phyloP scores from a whole-genome alignment of 1,284 basidiomycete genomes.

The Gomphus bonarii region DNA sequence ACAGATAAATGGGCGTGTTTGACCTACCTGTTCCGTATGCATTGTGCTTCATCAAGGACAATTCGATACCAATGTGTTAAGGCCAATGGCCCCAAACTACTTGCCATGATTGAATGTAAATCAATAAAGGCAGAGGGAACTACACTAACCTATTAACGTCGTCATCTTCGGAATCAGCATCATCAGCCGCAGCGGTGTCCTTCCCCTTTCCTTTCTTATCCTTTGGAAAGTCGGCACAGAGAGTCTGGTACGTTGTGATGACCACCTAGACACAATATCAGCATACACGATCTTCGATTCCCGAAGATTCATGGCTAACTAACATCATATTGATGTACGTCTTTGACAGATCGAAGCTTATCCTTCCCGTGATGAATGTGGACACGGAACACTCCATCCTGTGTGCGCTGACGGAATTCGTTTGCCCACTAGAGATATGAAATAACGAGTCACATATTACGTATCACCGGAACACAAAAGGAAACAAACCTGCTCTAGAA shows the following conservation, averaged over 20 bases:
- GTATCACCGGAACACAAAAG: not conserved
- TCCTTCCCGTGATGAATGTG: slow-evolving; percentile 59
- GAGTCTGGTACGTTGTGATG: slow-evolving; percentile 59
- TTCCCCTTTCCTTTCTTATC: slow-evolving; percentile 33
- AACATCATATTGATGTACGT: slow-evolving; percentile 47
- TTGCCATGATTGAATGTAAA: not conserved
- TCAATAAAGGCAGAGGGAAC: not conserved
- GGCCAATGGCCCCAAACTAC: slow-evolving; percentile 41
- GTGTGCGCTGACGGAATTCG: slow-evolving; percentile 53
- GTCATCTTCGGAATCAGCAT: slow-evolving; percentile 12
- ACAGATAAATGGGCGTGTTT: not conserved
- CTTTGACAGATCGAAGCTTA: slow-evolving; percentile 39
- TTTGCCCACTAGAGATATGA: slow-evolving; percentile 47
- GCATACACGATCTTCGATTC: slow-evolving; percentile 5
- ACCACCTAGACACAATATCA: slow-evolving; percentile 32
- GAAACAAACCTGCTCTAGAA: slow-evolving; percentile 50
- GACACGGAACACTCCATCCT: slow-evolving; percentile 43
- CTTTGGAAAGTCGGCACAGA: slow-evolving; percentile 42
- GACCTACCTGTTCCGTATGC: slow-evolving; percentile 51
- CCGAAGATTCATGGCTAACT: slow-evolving; percentile 13
- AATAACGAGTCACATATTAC: not conserved
- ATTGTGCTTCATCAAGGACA: slow-evolving; percentile 61
- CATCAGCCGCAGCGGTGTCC: slow-evolving; percentile 34
- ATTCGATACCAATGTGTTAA: slow-evolving; percentile 49
- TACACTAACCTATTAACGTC: slow-evolving; percentile 6